phyloP scores from a whole-genome alignment of 257 asterid genomes.

The Sherardia arvensis region DNA sequence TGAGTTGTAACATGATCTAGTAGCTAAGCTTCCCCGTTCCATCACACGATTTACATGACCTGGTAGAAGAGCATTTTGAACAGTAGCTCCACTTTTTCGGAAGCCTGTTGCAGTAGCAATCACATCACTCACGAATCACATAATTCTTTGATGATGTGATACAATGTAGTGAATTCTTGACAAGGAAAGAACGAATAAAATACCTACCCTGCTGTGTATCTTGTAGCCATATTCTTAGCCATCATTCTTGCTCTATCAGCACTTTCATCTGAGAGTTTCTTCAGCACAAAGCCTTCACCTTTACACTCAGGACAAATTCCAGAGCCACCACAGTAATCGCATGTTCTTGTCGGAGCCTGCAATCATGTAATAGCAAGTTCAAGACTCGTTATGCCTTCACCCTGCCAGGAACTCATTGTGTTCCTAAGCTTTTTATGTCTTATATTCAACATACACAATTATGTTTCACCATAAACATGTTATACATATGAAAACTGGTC shows the following conservation, averaged over 20 bases:
- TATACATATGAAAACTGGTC: background rate
- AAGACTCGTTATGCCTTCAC: background rate
- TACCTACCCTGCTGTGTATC: conserved; percentile 86
- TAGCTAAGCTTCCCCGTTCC: conserved; percentile 67
- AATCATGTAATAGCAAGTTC: conserved; percentile 1
- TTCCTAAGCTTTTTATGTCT: no score
- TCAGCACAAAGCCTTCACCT: conserved; percentile 80
- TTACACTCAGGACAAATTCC: conserved; percentile 83
- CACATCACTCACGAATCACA: background rate
- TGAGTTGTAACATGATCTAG: background rate
- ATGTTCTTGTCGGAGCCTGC: conserved; percentile 42
- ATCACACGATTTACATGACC: conserved; percentile 66
- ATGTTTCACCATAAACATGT: background rate
- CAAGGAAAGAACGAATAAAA: background rate
- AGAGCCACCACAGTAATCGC: conserved; percentile 76
- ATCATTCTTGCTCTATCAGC: conserved; percentile 68
- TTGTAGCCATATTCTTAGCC: conserved; percentile 67
- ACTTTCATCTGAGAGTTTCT: conserved; percentile 52
- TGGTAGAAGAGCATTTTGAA: conserved; percentile 71
- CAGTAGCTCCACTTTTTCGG: conserved; percentile 98
- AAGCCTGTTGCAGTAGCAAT: conserved; percentile 41
- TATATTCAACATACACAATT: no score
- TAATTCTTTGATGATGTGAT: background rate
- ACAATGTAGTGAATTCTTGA: background rate
- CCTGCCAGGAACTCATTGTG: no score